These are phyloP conservation scores for Yamadazyma sp. DNA, from an alignment of 805 yeast species.

Conservation along the genomic window DNA sequence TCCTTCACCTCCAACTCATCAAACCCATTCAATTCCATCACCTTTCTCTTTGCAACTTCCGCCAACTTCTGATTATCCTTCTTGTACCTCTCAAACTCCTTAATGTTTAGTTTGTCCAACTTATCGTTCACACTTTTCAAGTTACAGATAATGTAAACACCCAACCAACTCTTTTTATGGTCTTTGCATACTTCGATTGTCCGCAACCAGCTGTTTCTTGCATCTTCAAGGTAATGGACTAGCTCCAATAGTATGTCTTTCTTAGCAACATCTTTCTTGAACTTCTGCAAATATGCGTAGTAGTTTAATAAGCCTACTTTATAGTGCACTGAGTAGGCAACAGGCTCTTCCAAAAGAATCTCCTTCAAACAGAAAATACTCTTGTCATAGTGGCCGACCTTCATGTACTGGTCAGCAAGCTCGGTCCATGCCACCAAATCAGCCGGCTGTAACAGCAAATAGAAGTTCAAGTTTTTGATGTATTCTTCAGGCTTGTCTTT, in stretches of 20 bases:
- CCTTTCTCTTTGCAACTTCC: slow-evolving; percentile 20
- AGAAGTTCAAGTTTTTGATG: slow-evolving; percentile 53
- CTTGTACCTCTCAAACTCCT: slow-evolving; percentile 23
- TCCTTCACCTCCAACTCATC: slow-evolving; percentile 10
- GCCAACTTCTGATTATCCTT: slow-evolving; percentile 24
- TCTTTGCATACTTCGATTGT: slow-evolving; percentile 75
- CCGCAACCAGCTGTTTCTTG: slow-evolving; percentile 57
- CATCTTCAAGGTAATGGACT: slow-evolving; percentile 23
- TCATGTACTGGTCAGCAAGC: slow-evolving; percentile 62
- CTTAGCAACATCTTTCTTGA: slow-evolving; percentile 17
- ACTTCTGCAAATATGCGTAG: slow-evolving; percentile 25
- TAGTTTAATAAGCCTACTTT: slow-evolving; percentile 51
- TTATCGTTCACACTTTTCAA: slow-evolving; percentile 19
- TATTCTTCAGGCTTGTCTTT: slow-evolving; percentile 35
- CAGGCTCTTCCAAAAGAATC: slow-evolving; percentile 63
- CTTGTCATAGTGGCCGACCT: slow-evolving; percentile 61
- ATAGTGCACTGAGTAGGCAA: slow-evolving; percentile 65
- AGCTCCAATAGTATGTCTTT: slow-evolving; percentile 32
- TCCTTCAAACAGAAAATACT: slow-evolving; percentile 72
- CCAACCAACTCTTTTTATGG: slow-evolving; percentile 74
- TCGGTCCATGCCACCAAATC: slow-evolving; percentile 82
- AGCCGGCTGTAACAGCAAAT: slow-evolving; percentile 63
- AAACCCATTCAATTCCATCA: slow-evolving; percentile 20
- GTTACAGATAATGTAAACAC: slow-evolving; percentile 44
- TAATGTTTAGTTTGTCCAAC: slow-evolving; percentile 15